Base-by-base conservation (phyloP, 352 stramenopile species). In the Pythium sp. region DNA sequence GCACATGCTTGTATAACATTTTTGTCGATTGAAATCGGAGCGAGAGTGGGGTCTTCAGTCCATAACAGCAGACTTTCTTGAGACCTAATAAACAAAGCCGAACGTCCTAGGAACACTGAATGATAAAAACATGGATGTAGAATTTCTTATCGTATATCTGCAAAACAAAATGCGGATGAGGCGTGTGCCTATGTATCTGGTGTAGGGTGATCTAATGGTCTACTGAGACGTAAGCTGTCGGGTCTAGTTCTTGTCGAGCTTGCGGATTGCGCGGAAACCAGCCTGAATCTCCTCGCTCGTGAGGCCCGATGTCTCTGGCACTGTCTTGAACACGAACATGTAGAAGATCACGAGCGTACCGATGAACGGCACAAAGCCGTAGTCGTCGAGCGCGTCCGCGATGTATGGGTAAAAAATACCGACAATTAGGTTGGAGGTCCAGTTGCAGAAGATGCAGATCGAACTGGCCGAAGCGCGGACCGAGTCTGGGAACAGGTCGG, bases 271-370 rank as follows among this genome's bases (percentile, higher is more conserved):
- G 4, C 69, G 75, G 62, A 88, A 89, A 28, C 72, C 71, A 2
- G 57, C 71, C 59, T 88, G 82, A 71, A 92, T 92, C 62, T 89
- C 80, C 14, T 86, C 72, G 49, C 65, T 85, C 14, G 77, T 88
- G 58, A 88, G 88, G 18, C 80, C 76, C 24, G 76, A 77, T 8
- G 84, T 92, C 56, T 92, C 82, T 5, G 84, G 84, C 58, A 89
- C 68, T 59, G 72, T 73, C 30, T 67, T 73, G 62, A 74, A 79
- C n/a, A 84, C 63, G 64, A 82, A 89, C 43, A 75, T 5, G 61
- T 79, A 78, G 61, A 79, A 81, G 32, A 87, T 18, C 12, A 73
- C 70, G 3, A 87, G 71, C 20, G 72, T 81, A 4, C 62, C 67
- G 59, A 91, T 74, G 68, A 90, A 88, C 9, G 80, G 75, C n/a